Base-by-base conservation (phyloP, 768 basidiomycete species). In the Pisolithus microcarpus region DNA sequence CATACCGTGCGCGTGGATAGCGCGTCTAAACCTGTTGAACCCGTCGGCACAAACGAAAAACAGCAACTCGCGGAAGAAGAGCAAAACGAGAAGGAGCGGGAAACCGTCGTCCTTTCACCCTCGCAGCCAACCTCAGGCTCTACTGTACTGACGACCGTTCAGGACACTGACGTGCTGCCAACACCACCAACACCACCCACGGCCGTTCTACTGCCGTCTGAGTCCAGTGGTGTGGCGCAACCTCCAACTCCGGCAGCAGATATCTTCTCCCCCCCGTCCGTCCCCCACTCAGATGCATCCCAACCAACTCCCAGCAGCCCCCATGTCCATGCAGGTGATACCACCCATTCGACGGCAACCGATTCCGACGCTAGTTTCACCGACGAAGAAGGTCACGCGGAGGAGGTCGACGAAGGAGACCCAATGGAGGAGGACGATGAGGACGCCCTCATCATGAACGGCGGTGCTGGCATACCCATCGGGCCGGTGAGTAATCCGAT, bases 381-480 rank as follows among this genome's bases (percentile, higher is more conserved):
- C 39, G 78, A 81, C 38, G 83, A 83, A 1, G 83, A 86, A 55
- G 82, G 74, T 39, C 81, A 80, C 18, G 81, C 78, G 62, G 82
- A 83, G 49, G 79, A 87, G 28, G 68, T 75, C 44, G 80, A 87
- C 47, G 69, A 72, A 30, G 68, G 79, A 21, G 79, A 80, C 48
- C 79, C 80, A 42, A 76, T 78, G 52, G 89, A 95, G 61, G 65
- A 69, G 46, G 92, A 95, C 53, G 92, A 96, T 51, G 94, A 96
- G 65, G 89, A 92, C 57, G 75, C 84, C 56, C 74, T 97, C 49
- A 94, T 96, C 55, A 75, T 84, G 70, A 87, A 85, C 50, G 94
- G 94, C 38, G 95, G 96, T 10, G 86, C 90, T 51, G 96, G 96
- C 34, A 97, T 98, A 51, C 95, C 95, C 19, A 79, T 92, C 38